phyloP scores from a whole-genome alignment of 2,329 filamentous ascomycete species.

The Emmonsiellopsis sp. region DNA sequence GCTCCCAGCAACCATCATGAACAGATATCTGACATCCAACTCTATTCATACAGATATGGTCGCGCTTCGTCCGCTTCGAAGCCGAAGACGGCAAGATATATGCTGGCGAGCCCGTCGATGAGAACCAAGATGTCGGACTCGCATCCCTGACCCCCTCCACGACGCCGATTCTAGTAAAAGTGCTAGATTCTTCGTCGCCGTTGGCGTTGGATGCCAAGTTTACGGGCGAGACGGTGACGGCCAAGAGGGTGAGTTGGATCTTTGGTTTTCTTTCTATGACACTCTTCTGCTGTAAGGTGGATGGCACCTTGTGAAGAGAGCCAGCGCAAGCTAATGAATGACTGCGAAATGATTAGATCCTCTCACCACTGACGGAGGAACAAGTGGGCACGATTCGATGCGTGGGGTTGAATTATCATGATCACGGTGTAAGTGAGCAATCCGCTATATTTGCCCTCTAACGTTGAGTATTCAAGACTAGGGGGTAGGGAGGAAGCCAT shows the following conservation, averaged over 20 bases:
- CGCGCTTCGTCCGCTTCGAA: conserved; percentile 44
- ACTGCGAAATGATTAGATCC: conserved; percentile 26
- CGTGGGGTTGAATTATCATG: conserved; percentile 46
- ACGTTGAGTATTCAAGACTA: neutral
- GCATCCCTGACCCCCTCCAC: neutral
- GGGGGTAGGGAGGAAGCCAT: too few species aligned
- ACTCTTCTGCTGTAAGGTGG: neutral
- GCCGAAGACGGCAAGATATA: conserved; percentile 39
- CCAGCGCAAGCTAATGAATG: neutral
- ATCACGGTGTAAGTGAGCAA: conserved; percentile 22
- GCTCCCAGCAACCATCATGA: too few species aligned
- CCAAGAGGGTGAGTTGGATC: neutral
- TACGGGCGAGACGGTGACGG: neutral
- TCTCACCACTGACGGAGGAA: conserved; percentile 41
- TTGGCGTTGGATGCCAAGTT: neutral
- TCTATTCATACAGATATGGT: conserved; percentile 29
- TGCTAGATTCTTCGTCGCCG: neutral
- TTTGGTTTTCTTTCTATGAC: neutral
- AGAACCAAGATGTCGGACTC: neutral
- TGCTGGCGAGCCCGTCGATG: conserved; percentile 40
- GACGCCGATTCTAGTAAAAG: neutral
- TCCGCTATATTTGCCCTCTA: neutral
- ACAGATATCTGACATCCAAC: neutral
- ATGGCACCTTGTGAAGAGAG: neutral
- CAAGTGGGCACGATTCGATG: conserved; percentile 51